Percentiles rank a stretch among this genome's conserved stretches.
These are phyloP conservation scores for Cladophialophora immunda DNA, from an alignment of 2,329 filamentous ascomycete genomes.

Conservation along the genomic window DNA sequence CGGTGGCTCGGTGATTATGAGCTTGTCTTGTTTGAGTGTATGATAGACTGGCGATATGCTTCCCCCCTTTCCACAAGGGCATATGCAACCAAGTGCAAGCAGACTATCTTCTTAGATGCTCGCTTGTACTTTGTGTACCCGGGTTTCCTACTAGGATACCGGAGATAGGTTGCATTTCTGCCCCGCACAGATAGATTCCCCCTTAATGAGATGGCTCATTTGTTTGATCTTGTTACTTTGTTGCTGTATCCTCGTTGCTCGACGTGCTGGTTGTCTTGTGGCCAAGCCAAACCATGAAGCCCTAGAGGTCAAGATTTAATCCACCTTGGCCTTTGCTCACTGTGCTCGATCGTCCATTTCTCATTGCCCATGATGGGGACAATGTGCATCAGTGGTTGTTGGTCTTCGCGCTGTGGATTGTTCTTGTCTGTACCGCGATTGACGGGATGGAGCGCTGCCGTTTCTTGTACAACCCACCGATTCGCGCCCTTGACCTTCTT, in stretches of 20 bases:
- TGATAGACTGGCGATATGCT: constrained; percentile 36
- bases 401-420: background rate
- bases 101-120: constrained; percentile 3
- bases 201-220: constrained; percentile 24
- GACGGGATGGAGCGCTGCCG: background rate
- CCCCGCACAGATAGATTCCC: constrained; percentile 32
- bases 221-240: constrained; percentile 4
- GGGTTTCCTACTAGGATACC: constrained; percentile 18
- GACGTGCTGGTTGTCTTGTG: background rate
- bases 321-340: no score
- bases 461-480: background rate
- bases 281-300: background rate
- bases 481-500: background rate
- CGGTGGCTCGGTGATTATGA: constrained; percentile 32
- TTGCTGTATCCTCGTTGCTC: background rate
- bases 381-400: background rate
- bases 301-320: no score
- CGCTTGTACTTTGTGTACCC: constrained; percentile 22
- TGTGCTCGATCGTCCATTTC: background rate
- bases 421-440: background rate
- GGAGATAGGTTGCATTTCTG: constrained; percentile 24
- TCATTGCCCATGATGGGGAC: background rate
- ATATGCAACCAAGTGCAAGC: constrained; percentile 5
- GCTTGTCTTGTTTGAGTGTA: constrained; percentile 33
- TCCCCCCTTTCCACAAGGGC: constrained; percentile 14